Evolutionary conservation across 129 eudicot species (phyloP), one percentile per base, ranked within the genome.

Genomic region (Pseudognaphalium luteoalbum): DNA sequence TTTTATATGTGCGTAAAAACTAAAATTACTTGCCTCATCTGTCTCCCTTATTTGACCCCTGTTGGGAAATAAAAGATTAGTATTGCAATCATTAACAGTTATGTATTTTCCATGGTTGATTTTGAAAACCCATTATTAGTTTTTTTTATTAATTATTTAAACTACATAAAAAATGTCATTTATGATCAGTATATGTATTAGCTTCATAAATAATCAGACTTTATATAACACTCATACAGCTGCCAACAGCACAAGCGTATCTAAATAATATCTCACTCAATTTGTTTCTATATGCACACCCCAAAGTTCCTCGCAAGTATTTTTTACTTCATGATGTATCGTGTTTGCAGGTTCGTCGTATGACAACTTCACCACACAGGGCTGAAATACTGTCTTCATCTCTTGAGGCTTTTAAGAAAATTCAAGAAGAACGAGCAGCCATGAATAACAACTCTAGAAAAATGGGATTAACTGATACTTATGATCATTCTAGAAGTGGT

Each of bases 361-460:
- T 93, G 98, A 90, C 98, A 9, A 90, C 98, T 76, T 93, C 98
- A 71, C 97, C 98, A 16, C 97, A 82, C 76, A 85, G 97, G 77
- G 98, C 98, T 25, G 98, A 93, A 81, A 93, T 93, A 78, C 77
- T 93, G 19, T 87, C 98, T 77, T 93, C 98, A 75, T 93, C 98
- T 39, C 96, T 93, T 17, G 98, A 93, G 83, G 98, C 96, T 76
- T 93, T 93, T 61, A 90, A 87, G 76, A 88, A 91, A 90, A 90
- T 93, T 71, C 97, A 93, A 73, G 87, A 88, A 78, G 97, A 88
- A 78, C 81, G 98, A 84, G 83, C 80, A 34, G 75, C 76, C 56
- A 84, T 41, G 73, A 88, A 83, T 79, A 73, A 78, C 44, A 73
- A 78, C 64, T 82, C 81, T 50, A 68, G 76, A 60, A 78, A 64